Evolutionary conservation across 768 basidiomycete species (phyloP), one percentile per base, ranked within the genome.

Genomic region (Mycena floridula): DNA sequence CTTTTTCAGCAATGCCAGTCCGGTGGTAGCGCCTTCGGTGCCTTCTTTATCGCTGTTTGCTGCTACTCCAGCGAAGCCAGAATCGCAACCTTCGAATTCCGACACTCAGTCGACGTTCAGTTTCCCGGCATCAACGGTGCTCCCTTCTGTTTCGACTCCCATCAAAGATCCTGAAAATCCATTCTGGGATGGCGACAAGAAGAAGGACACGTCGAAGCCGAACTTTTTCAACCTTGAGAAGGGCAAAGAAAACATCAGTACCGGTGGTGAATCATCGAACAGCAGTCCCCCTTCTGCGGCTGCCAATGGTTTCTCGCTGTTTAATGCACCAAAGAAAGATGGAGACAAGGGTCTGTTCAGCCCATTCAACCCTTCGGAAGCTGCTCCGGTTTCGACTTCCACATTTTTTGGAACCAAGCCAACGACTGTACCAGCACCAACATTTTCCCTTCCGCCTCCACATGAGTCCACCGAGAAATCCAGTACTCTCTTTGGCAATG

Each of bases 1-100:
- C 58, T 84, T 87, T 59, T 87, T 87, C 46, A 68, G 76, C 22
- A 71, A 63, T 9, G 42, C 41, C 3, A 46, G 40, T 21, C 39
- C 51, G 8, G 28, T 51, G 1, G 47, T 44, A 9, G 44, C 57
- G 18, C 42, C 58, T 9, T n/a, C 32, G 13, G 32, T 35, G 13
- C 32, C 32, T 35, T 35, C 32, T 35, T 35, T 18, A 35, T 35
- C 32, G 13, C 7, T 35, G 32, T 40, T 57, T 44, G 38, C 27
- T 50, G 37, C 48, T 47, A 7, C 47, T 37, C 20, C 38, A 26
- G 12, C 26, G 12, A 49, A 49, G 22, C 45, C 56, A 7, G 45
- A 45, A 40, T 40, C 48, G 7, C 4, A 49, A 20, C 51, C 56
- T 11, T 40, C 55, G 18, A 46, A 45, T 7, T 45, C 53, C 6